Base-by-base conservation (phyloP, 257 asterid species). In the Solanum pennellii region DNA sequence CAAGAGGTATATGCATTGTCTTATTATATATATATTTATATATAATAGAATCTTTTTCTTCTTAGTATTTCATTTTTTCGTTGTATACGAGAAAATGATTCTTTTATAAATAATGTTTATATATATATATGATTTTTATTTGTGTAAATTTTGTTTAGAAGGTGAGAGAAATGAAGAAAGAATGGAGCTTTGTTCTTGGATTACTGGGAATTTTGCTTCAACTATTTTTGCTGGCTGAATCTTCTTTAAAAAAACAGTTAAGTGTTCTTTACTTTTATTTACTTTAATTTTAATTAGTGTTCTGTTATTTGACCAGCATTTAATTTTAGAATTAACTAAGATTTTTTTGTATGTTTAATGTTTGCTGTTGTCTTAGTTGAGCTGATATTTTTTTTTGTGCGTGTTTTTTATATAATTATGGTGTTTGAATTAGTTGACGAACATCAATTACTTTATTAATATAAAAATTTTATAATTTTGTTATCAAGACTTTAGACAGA, bases 191-290 rank as follows among this genome's bases (percentile, higher is more conserved):
- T 47, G 71, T 87, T 47, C 68, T 91, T 39, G 84, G 89, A 68
- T 88, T 86, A 68, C 1, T 91, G 31, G 74, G 89, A 39, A 69
- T 90, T 88, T 69, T 92, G 56, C 90, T 93, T 84, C 94, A 89
- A 31, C 49, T 87, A 2, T 62, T 89, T 75, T 65, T 92, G 87
- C 83, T 91, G 59, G 33, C 87, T n/a, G 88, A 91, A 73, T 93
- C 90, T 88, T 82, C 90, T 35, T 86, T 82, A 84, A 90, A 84
- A 91, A 89, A 86, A 44, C 91, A 91, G 94, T 93, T 89, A 89
- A 89, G 91, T 91, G 79, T 59, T 87, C 86, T 75, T 23, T 13
- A 62, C 59, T 56, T 33, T 44, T n/a, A 37, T 45, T 23, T 12
- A 60, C 65, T 65, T 45, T 56, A 16, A 33, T 42, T 79, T 44